These are phyloP conservation scores for Diddensiella santjacobensis DNA, from an alignment of 805 yeast species.

Conservation along the genomic window DNA sequence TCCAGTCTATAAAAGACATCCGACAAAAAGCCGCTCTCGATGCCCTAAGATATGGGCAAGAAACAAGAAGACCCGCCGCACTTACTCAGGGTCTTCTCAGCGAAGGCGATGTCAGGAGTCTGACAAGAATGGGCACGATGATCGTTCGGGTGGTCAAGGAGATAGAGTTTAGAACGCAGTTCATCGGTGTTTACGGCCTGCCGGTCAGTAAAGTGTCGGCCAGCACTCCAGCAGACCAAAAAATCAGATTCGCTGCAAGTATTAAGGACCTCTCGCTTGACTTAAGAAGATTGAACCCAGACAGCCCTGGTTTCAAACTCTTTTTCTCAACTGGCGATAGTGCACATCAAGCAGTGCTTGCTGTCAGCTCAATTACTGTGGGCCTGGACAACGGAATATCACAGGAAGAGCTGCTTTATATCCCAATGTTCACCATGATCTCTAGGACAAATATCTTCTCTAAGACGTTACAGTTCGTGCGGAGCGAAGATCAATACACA, in stretches of 20 bases:
- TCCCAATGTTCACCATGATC: slow-evolving; percentile 36
- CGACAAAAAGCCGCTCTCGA: slow-evolving; percentile 14
- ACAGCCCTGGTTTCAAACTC: slow-evolving; percentile 39
- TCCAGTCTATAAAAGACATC: slow-evolving; percentile 19
- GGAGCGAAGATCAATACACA: slow-evolving; percentile 10
- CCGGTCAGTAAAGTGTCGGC: slow-evolving; percentile 18
- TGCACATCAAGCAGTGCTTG: slow-evolving; percentile 39
- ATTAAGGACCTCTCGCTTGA: slow-evolving; percentile 36
- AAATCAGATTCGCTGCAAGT: slow-evolving; percentile 25
- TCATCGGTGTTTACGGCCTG: slow-evolving; percentile 31
- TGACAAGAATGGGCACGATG: slow-evolving; percentile 27
- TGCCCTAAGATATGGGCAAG: slow-evolving; percentile 4
- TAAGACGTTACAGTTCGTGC: slow-evolving; percentile 33
- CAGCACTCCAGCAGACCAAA: slow-evolving; percentile 3
- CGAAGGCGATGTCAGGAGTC: slow-evolving; percentile 19
- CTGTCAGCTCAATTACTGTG: slow-evolving; percentile 33
- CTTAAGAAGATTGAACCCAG: slow-evolving; percentile 37
- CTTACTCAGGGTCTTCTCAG: slow-evolving; percentile 17
- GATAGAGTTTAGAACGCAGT: slow-evolving; percentile 33
- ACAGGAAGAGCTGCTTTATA: slow-evolving; percentile 37
- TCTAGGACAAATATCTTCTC: slow-evolving; percentile 36
- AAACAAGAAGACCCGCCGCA: neutral
- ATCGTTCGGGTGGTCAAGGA: slow-evolving; percentile 35
- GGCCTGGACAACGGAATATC: slow-evolving; percentile 29
- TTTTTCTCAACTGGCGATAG: slow-evolving; percentile 31